Evolutionary conservation across 345 rosid genomes (phyloP), one percentile per base, ranked within the genome.

Genomic region (Corymbia maculata): DNA sequence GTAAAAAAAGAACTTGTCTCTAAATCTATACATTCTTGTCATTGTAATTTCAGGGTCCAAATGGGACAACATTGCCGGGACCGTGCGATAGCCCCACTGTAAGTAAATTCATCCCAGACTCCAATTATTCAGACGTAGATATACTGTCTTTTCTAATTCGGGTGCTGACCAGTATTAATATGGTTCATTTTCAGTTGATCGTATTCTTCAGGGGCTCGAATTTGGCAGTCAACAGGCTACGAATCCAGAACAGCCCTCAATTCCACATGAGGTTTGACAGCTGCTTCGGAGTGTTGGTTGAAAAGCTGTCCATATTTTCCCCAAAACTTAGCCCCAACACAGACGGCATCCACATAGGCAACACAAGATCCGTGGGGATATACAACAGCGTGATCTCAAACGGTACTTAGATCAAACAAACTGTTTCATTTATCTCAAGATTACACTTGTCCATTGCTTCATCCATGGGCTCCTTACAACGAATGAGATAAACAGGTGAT

Each of bases 281-380:
- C 42, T 98, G 99, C 57, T 90, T 96, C 90, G 98, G 98, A 57
- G 99, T 96, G 55, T 4, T 90, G 45, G 94, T 98, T 0, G 91
- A 95, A n/a, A 93, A 92, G 50, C 84, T 98, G 4, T 95, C 93
- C 84, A 95, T 98, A 4, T 94, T 94, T 5, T 94, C 99, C 2
- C 99, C 99, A 9, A 97, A 97, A 89, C 97, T 96, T 3, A 98
- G 99, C 93, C 99, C 99, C 5, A 98, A 96, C 88, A 98, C 99
- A 0, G 99, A 98, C 68, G 99, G 99, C 52, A 96, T 98, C 88
- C 99, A 98, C 91, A 85, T 98, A 3, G 98, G 89, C 80, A 93
- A 96, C 94, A 95, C 99, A 1, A 95, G 93, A 88, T 87, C 94
- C 7, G 99, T 98, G 17, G 97, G 93, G n/a, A 98, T 98, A 32